A percentile compares a stretch with the other conserved stretches of the same genome.
These are phyloP conservation scores for Plantago coronopus DNA, from an alignment of 305 asterid genomes.

Conservation along the genomic window DNA sequence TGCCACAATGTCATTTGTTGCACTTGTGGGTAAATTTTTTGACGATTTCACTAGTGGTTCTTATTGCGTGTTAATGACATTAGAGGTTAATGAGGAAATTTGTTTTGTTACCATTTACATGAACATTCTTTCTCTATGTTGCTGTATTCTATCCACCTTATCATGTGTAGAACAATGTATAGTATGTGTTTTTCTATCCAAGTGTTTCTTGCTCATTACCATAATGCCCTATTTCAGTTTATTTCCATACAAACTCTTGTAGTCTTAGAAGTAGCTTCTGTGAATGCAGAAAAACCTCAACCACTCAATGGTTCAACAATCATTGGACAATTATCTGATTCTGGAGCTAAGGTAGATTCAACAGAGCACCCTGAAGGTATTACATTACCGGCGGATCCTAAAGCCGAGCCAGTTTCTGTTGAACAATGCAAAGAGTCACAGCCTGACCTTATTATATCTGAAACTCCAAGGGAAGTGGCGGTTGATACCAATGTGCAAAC, in stretches of 20 bases:
- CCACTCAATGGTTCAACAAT: slow-evolving; percentile 22
- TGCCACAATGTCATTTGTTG: not conserved
- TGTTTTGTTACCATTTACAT: not conserved
- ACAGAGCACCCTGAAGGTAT: slow-evolving; percentile 25
- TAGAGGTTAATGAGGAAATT: not conserved
- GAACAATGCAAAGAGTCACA: slow-evolving; percentile 25
- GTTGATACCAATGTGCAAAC: slow-evolving; percentile 18
- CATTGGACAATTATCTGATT: slow-evolving; percentile 20
- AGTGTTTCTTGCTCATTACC: not conserved
- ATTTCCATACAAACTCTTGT: slow-evolving; percentile 8
- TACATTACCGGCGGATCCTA: slow-evolving; percentile 18
- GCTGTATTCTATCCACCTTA: not conserved
- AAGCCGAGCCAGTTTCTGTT: slow-evolving; percentile 27
- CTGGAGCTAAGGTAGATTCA: slow-evolving; percentile 26
- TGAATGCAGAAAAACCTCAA: slow-evolving; percentile 31
- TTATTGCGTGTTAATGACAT: not conserved
- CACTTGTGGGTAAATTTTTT: not conserved
- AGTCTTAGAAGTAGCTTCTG: slow-evolving; percentile 15
- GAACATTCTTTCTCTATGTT: not conserved
- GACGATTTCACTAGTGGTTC: not conserved
- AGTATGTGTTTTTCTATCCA: not conserved
- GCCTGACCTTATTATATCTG: slow-evolving; percentile 23
- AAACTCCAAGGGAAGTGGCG: slow-evolving; percentile 16
- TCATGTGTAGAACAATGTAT: not conserved
- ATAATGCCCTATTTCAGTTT: not conserved